phyloP scores from a whole-genome alignment of 306 rosid genomes.

The Cicer cuneatum region DNA sequence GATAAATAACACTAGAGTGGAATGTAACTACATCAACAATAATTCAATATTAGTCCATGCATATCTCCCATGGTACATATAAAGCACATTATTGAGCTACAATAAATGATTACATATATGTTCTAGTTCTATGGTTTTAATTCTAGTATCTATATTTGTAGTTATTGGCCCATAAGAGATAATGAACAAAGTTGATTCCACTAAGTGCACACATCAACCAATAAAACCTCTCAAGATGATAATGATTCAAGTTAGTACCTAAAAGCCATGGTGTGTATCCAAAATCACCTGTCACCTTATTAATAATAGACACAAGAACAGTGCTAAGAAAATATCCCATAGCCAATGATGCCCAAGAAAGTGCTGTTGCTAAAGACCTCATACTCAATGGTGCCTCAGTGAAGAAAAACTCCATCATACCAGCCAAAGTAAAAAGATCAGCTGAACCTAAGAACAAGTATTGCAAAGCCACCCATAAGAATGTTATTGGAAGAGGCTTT shows the following conservation, averaged over 20 bases:
- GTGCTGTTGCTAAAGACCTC: slow-evolving; percentile 80
- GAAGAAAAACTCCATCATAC: slow-evolving; percentile 86
- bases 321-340: slow-evolving; percentile 81
- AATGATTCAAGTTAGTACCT: slow-evolving; percentile 66
- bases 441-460: slow-evolving; percentile 80
- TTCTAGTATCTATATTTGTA: slow-evolving; percentile 53
- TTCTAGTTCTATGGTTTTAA: neutral
- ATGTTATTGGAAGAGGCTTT: slow-evolving; percentile 66
- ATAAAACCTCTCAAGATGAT: slow-evolving; percentile 82
- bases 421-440: slow-evolving; percentile 81
- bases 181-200: slow-evolving; percentile 64
- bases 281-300: slow-evolving; percentile 51
- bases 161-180: slow-evolving; percentile 67
- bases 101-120: slow-evolving; percentile 18
- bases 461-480: slow-evolving; percentile 76
- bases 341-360: slow-evolving; percentile 79
- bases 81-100: neutral
- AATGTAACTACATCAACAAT: slow-evolving; percentile 18
- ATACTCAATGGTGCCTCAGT: slow-evolving; percentile 78
- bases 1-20: neutral
- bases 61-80: neutral
- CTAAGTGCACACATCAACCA: slow-evolving; percentile 77
- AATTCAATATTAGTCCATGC: slow-evolving; percentile 38
- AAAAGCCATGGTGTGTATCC: slow-evolving; percentile 65
- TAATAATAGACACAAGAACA: slow-evolving; percentile 63